These are phyloP conservation scores for Aspergillus heteromorphus DNA, from an alignment of 495 filamentous ascomycete genomes.

Conservation along the genomic window DNA sequence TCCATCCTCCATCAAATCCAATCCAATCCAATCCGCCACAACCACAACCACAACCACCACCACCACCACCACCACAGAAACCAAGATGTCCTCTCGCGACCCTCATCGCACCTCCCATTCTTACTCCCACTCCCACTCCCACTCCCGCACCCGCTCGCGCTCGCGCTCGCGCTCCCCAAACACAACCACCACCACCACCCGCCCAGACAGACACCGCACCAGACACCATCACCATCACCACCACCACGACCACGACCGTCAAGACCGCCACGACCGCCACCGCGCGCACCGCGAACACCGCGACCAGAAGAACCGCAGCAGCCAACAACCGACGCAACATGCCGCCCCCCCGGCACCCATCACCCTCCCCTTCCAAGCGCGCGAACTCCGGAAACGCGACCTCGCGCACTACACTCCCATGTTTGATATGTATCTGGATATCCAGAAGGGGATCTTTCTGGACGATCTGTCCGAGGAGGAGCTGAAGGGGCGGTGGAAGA, in stretches of 20 bases:
- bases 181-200: constrained; percentile 4
- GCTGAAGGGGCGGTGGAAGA: constrained; percentile 82
- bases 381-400: constrained; percentile 61
- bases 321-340: constrained; percentile 22
- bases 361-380: constrained; percentile 61
- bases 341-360: constrained; percentile 17
- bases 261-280: constrained; percentile 13
- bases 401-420: constrained; percentile 58
- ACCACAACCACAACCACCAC: background rate
- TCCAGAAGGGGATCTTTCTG: constrained; percentile 72
- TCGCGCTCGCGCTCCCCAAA: constrained; percentile 23
- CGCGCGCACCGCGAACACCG: constrained; percentile 22
- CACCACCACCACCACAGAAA: background rate
- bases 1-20: background rate
- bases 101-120: constrained; percentile 8
- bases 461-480: constrained; percentile 63
- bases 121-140: constrained; percentile 6
- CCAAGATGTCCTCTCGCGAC: constrained; percentile 22
- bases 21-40: background rate
- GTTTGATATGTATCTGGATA: constrained; percentile 82
- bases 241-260: constrained; percentile 15
- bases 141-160: constrained; percentile 12
- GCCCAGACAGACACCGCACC: background rate
- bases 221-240: constrained; percentile 18
- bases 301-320: too few species aligned